Percentiles rank a stretch among this genome's conserved stretches.
phyloP scores from a whole-genome alignment of 23 red algal genomes.

The Gracilaria caudata region DNA sequence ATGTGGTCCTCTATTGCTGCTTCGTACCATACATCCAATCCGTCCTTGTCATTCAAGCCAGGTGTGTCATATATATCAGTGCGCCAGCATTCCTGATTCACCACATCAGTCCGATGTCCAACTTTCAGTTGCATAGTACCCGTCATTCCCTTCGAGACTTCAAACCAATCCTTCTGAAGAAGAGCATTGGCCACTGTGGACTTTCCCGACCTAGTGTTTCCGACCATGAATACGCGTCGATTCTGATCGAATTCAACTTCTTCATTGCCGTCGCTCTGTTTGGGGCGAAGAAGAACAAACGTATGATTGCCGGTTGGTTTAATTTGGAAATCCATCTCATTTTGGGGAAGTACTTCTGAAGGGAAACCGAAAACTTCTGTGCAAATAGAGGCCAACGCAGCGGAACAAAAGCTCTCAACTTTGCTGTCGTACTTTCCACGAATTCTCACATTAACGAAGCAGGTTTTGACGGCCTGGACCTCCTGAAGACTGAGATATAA shows the following conservation, averaged over 20 bases:
- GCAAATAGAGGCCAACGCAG: background rate
- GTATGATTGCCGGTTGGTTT: background rate
- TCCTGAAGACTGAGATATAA: background rate
- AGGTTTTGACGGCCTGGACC: background rate
- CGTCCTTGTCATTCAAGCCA: background rate
- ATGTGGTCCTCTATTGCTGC: conserved; percentile 12
- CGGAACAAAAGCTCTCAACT: conserved; percentile 5
- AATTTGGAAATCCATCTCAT: background rate
- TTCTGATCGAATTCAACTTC: background rate
- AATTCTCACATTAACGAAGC: conserved; percentile 1
- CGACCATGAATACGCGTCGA: background rate
- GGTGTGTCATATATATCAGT: background rate
- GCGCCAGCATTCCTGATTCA: conserved; percentile 1
- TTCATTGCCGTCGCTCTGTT: background rate
- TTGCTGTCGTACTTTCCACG: conserved; percentile 4
- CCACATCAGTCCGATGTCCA: background rate
- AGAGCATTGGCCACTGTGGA: background rate
- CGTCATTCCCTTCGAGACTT: conserved; percentile 7
- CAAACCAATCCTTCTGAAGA: background rate
- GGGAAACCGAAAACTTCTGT: background rate
- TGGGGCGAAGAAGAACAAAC: background rate
- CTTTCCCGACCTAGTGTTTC: conserved; percentile 10
- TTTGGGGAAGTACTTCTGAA: background rate
- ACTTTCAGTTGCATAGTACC: background rate
- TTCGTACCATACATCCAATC: conserved; percentile 18